phyloP scores from a whole-genome alignment of 306 rosid genomes.

The Ammopiptanthus mongolicus region DNA sequence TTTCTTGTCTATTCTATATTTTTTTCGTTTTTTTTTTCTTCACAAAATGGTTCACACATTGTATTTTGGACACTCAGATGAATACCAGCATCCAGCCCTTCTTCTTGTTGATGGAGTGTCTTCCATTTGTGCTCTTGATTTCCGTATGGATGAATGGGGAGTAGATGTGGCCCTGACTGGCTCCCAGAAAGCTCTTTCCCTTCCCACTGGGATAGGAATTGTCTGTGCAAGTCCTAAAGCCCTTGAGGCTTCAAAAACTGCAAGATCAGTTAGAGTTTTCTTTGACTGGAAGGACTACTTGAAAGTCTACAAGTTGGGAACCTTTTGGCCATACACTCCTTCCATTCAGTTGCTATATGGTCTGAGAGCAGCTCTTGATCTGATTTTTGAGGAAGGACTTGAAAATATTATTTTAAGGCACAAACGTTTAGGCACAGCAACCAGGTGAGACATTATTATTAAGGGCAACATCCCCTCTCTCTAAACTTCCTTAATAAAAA shows the following conservation, averaged over 20 bases:
- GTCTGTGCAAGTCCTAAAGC: constrained; percentile 94
- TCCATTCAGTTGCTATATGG: constrained; percentile 90
- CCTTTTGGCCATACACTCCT: constrained; percentile 99
- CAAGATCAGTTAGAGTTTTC: constrained; percentile 86
- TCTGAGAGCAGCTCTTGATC: constrained; percentile 93
- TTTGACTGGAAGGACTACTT: constrained; percentile 96
- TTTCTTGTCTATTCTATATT: not conserved
- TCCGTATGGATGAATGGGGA: constrained; percentile 99
- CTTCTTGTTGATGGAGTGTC: constrained; percentile 97
- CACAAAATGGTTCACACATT: constrained; percentile 16
- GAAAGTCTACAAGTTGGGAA: constrained; percentile 85
- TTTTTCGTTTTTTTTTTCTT: not conserved
- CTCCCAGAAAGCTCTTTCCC: constrained; percentile 98
- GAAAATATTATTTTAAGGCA: constrained; percentile 88
- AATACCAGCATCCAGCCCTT: constrained; percentile 89
- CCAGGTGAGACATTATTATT: constrained; percentile 48
- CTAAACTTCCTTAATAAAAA: constrained; percentile 9
- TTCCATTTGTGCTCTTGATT: constrained; percentile 93
- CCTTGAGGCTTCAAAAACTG: constrained; percentile 77
- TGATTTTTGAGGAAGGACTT: constrained; percentile 94
- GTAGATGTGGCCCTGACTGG: constrained; percentile 97
- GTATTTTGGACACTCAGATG: constrained; percentile 49
- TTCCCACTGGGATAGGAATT: constrained; percentile 92
- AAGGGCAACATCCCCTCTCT: no score
- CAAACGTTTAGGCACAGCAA: constrained; percentile 76